Evolutionary conservation across 2,329 filamentous ascomycete species (phyloP).

Genomic region (Dactylonectria macrodidyma): DNA sequence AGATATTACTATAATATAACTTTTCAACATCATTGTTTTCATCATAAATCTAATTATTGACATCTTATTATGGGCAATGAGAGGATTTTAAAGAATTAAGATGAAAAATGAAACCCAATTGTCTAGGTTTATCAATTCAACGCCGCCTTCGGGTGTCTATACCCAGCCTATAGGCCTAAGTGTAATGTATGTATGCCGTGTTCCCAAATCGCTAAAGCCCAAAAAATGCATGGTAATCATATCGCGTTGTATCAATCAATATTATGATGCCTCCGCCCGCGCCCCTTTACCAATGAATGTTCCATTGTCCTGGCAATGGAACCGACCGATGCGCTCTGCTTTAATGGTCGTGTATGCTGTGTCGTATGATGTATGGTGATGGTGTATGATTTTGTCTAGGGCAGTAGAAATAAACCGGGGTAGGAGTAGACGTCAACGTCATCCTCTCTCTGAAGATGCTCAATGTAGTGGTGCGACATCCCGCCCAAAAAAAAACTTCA

Average conservation of each 20-base stretch:
- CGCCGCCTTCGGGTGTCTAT: slow-evolving; percentile 27
- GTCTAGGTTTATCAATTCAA: slow-evolving; percentile 23
- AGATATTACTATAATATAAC: neutral
- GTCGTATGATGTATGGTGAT: no score
- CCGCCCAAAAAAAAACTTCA: neutral
- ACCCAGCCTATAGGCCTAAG: slow-evolving; percentile 19
- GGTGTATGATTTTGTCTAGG: slow-evolving; percentile 18
- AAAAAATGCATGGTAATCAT: slow-evolving; percentile 19
- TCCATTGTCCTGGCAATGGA: slow-evolving; percentile 15
- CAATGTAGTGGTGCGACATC: neutral
- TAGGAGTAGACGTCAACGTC: slow-evolving; percentile 4
- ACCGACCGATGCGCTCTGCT: slow-evolving; percentile 45
- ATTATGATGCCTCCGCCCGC: slow-evolving; percentile 11
- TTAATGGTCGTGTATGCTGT: slow-evolving; percentile 34
- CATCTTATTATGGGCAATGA: no score
- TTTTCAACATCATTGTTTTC: no score
- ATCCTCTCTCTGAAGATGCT: neutral
- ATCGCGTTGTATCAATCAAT: slow-evolving; percentile 14
- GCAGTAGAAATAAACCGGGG: slow-evolving; percentile 14
- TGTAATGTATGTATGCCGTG: slow-evolving; percentile 3
- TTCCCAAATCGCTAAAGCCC: slow-evolving; percentile 17
- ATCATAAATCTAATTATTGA: no score
- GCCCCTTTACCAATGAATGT: slow-evolving; percentile 5
- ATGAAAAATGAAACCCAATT: neutral
- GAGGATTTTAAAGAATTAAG: neutral